These are phyloP conservation scores for Fonsecaea monophora DNA, from an alignment of 2,329 filamentous ascomycete species.

Conservation along the genomic window DNA sequence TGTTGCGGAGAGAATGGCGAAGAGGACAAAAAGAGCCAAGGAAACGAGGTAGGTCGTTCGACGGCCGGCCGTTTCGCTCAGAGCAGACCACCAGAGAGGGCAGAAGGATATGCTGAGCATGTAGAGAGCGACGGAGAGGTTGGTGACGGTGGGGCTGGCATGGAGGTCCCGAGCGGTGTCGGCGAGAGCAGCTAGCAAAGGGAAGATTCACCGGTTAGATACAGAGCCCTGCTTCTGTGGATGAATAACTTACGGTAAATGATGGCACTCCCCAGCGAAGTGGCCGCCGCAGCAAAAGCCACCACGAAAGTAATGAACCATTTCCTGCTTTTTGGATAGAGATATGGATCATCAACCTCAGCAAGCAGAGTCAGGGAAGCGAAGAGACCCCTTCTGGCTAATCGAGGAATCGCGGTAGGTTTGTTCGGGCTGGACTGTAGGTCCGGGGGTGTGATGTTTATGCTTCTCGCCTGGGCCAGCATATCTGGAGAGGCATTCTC, in stretches of 20 bases:
- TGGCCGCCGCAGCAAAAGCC: conserved; percentile 77
- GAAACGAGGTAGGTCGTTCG: conserved; percentile 72
- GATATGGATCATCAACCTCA: conserved; percentile 62
- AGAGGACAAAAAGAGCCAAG: neutral
- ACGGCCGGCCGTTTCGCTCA: conserved; percentile 73
- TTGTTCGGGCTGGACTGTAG: neutral
- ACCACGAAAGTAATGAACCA: conserved; percentile 83
- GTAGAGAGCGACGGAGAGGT: conserved; percentile 77
- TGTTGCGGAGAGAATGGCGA: neutral
- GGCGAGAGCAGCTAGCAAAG: neutral
- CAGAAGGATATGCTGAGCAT: conserved; percentile 84
- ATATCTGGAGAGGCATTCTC: neutral
- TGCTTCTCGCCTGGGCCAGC: neutral
- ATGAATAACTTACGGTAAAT: conserved; percentile 70
- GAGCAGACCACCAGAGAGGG: conserved; percentile 84
- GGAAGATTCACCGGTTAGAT: neutral
- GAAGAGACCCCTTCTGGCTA: neutral
- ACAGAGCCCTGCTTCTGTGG: neutral
- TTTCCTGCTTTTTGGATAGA: conserved; percentile 76
- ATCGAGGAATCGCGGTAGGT: neutral
- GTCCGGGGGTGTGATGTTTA: neutral
- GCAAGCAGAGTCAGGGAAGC: neutral
- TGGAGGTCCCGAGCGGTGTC: neutral
- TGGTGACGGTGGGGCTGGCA: conserved; percentile 70
- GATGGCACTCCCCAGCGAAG: conserved; percentile 82